Percentiles rank a stretch among this genome's conserved stretches.
These are phyloP conservation scores for Boletellus emodensis DNA, from an alignment of 768 basidiomycete genomes.

Conservation along the genomic window DNA sequence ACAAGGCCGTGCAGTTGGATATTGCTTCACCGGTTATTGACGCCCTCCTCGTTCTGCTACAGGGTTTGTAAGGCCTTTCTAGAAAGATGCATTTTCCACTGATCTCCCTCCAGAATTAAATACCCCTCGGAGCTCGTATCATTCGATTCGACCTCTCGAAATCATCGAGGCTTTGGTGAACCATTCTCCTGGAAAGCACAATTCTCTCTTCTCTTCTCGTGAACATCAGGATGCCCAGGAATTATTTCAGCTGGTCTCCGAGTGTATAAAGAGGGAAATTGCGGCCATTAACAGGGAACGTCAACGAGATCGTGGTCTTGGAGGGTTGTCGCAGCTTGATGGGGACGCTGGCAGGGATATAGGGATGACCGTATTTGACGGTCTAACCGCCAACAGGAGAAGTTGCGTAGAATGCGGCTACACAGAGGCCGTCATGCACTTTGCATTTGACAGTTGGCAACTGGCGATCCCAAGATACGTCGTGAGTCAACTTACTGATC, in stretches of 20 bases:
- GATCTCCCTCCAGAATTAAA: slow-evolving; percentile 51
- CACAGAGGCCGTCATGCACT: slow-evolving; percentile 92
- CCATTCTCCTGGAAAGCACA: slow-evolving; percentile 48
- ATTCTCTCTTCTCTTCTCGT: slow-evolving; percentile 75
- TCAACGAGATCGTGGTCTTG: slow-evolving; percentile 66
- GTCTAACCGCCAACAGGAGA: slow-evolving; percentile 83
- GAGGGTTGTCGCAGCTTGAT: slow-evolving; percentile 40
- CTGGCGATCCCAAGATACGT: slow-evolving; percentile 63
- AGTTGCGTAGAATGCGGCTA: slow-evolving; percentile 90
- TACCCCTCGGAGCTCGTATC: slow-evolving; percentile 51
- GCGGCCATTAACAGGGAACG: slow-evolving; percentile 68
- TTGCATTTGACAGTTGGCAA: slow-evolving; percentile 82
- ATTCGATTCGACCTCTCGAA: slow-evolving; percentile 64
- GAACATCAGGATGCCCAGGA: slow-evolving; percentile 99
- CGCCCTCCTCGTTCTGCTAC: slow-evolving; percentile 65
- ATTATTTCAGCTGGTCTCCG: slow-evolving; percentile 90
- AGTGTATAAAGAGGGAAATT: slow-evolving; percentile 86
- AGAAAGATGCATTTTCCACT: slow-evolving; percentile 1
- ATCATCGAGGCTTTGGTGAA: slow-evolving; percentile 68
- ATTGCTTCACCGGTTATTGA: slow-evolving; percentile 86
- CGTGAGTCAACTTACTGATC: slow-evolving; percentile 40
- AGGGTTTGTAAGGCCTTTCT: slow-evolving; percentile 42
- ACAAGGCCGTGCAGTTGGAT: slow-evolving; percentile 73
- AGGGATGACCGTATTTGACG: slow-evolving; percentile 78
- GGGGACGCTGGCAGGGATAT: slow-evolving; percentile 33